Percentiles rank a stretch among this genome's conserved stretches.
phyloP scores from a whole-genome alignment of 2,329 filamentous ascomycete genomes.

The Diaporthe citri region DNA sequence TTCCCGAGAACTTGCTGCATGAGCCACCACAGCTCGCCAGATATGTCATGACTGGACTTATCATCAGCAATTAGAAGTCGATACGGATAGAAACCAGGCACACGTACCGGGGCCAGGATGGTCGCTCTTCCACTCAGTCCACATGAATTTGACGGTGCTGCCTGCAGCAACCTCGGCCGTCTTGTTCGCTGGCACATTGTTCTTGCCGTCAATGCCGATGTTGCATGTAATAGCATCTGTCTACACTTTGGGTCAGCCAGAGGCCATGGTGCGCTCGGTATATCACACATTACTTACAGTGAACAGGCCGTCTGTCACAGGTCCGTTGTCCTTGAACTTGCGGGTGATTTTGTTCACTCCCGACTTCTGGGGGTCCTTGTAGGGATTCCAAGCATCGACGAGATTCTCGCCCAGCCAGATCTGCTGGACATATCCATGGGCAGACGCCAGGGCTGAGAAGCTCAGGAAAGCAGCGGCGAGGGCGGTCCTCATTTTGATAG shows the following conservation, averaged over 20 bases:
- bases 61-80: neutral
- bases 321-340: slow-evolving; percentile 17
- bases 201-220: neutral
- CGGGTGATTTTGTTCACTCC: slow-evolving; percentile 13
- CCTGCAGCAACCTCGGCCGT: slow-evolving; percentile 6
- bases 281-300: neutral
- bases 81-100: rapidly evolving
- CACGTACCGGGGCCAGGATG: neutral
- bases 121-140: slow-evolving; percentile 23
- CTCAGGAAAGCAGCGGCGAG: neutral
- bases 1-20: slow-evolving; percentile 3
- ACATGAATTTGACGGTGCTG: slow-evolving; percentile 20
- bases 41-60: slow-evolving; percentile 8
- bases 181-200: slow-evolving; percentile 8
- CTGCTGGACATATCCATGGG: slow-evolving; percentile 7
- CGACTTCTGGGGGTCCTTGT: slow-evolving; percentile 10
- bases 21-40: slow-evolving; percentile 12
- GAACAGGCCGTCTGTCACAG: slow-evolving; percentile 12
- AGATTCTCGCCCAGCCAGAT: slow-evolving; percentile 15
- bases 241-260: neutral
- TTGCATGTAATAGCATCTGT: slow-evolving; percentile 22
- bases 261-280: neutral
- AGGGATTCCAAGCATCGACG: slow-evolving; percentile 5
- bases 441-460: neutral
- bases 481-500: neutral